Base-by-base conservation (phyloP, 1,139 yeast species). In the Zhuliangozyma blackwelliae region DNA sequence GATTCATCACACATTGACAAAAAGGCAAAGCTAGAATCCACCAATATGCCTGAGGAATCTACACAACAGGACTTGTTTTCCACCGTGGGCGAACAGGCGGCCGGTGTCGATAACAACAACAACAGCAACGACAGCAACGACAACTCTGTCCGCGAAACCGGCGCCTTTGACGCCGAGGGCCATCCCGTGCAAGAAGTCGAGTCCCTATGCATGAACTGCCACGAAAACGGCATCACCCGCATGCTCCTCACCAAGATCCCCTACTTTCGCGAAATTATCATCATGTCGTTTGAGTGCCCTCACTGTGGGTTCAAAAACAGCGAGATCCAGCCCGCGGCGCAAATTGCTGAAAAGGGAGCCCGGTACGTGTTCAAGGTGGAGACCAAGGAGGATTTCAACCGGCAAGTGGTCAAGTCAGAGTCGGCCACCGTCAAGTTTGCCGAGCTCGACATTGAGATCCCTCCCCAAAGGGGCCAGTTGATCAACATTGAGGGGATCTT, bases 251-350 rank as follows among this genome's bases (percentile, higher is more conserved):
- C 99, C 11, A 72, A 80, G 43, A 94, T 94, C 50, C 99, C 99
- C 10, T 89, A 70, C 53, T 94, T 94, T 66, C 72, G 92, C 49
- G 97, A 94, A 60, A 79, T 94, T 41, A 87, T 94, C 40, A 61
- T 94, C 44, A 92, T 92, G 96, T 90, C 97, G 2, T 94, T 94
- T 60, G 86, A 81, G 48, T 94, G 99, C 63, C 92, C 95, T 29
- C 96, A 90, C 60, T 94, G 99, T 68, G 86, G 88, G 1, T 78
- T 88, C 55, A 85, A 83, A 59, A 92, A 89, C 68, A 78, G 89
- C 34, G 98, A 94, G 63, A 78, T 94, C 48, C 98, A 94, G 66
- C 85, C 97, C 16, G 99, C 98, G 10, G 83, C 95, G 7, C 77
- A 76, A 42, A 83, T 86, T 40, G 94, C 90, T 47, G 94, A 85